Base-by-base conservation (phyloP, 257 asterid species). In the Lithospermum erythrorhizon region DNA sequence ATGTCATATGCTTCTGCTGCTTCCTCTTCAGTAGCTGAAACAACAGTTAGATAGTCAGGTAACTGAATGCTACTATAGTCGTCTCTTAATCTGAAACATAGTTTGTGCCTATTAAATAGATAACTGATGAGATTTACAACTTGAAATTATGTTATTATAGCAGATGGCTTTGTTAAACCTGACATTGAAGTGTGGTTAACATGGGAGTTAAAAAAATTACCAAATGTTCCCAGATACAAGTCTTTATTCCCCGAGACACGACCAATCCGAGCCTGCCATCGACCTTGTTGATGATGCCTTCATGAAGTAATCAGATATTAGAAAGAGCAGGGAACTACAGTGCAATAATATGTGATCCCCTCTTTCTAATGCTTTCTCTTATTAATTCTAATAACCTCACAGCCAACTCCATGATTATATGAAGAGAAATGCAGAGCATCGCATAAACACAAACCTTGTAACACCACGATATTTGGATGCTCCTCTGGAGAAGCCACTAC, bases 211-310 rank as follows among this genome's bases (percentile, higher is more conserved):
- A 2, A 27, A 24, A 55, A 55, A 52, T 6, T 78, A 87, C 98
- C 90, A 30, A 91, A 91, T 24, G 98, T 91, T 62, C 98, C 98
- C 0, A 91, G 95, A 76, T 91, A 91, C 9, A 91, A 72, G 70
- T 91, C 96, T 70, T 88, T 88, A 41, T 91, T 88, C 61, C 96
- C 96, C 0, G 98, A 94, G 55, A 91, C 98, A 5, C 98, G 95
- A 9, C 98, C 98, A 6, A 93, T 93, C 70, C 98, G 77, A 16
- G 98, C 98, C 65, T 93, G 98, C 98, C 98, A 93, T 0, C 98
- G 83, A 17, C 97, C 98, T 80, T 93, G 98, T 53, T 93, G 98
- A 70, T 89, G 99, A 78, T 93, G 97, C 87, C 99, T 93, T 27
- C 32, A 27, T 27, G 5, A 27, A 2, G 32, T 2, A 27, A 52